A percentile compares a stretch with the other conserved stretches of the same genome.
Conservation (phyloP, 2,329 filamentous ascomycete species). For the Fusarium sp. region DNA sequence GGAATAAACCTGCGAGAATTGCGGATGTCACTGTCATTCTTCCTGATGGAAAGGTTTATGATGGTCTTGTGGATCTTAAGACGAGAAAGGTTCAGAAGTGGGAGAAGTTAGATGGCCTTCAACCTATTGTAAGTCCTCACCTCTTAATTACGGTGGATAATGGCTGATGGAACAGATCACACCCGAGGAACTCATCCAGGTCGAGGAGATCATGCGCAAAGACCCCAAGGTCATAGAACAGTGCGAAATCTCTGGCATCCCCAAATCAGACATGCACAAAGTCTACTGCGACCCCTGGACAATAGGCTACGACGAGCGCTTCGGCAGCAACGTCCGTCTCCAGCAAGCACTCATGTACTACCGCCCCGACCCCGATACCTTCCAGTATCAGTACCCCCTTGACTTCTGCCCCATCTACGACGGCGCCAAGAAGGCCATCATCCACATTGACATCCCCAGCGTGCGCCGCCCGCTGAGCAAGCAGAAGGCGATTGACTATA, state of each 20-base stretch:
- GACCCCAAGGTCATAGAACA: slow-evolving; percentile 92
- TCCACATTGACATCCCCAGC: slow-evolving; percentile 85
- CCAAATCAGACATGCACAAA: slow-evolving; percentile 88
- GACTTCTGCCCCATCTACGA: slow-evolving; percentile 96
- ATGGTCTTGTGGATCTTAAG: slow-evolving; percentile 81
- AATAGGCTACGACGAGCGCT: slow-evolving; percentile 92
- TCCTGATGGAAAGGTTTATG: slow-evolving; percentile 80
- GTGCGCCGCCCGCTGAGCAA: slow-evolving; percentile 79
- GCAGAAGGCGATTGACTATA: slow-evolving; percentile 80
- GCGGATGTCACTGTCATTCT: slow-evolving; percentile 88
- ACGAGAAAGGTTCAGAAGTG: slow-evolving; percentile 75
- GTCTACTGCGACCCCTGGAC: slow-evolving; percentile 98
- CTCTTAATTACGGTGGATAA: not conserved
- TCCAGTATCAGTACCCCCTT: slow-evolving; percentile 89
- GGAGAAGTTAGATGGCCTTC: slow-evolving; percentile 78
- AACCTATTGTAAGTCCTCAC: slow-evolving; percentile 72
- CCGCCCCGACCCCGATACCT: slow-evolving; percentile 83
- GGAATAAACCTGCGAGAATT: slow-evolving; percentile 72
- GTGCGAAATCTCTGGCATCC: slow-evolving; percentile 83
- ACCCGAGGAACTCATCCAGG: slow-evolving; percentile 86
- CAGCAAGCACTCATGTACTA: slow-evolving; percentile 98
- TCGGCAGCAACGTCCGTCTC: slow-evolving; percentile 79
- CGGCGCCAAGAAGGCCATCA: slow-evolving; percentile 78
- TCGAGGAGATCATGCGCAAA: slow-evolving; percentile 78
- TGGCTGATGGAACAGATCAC: slow-evolving; percentile 69